Conservation (phyloP, 2,329 filamentous ascomycete species). For the Helotiales sp. region DNA sequence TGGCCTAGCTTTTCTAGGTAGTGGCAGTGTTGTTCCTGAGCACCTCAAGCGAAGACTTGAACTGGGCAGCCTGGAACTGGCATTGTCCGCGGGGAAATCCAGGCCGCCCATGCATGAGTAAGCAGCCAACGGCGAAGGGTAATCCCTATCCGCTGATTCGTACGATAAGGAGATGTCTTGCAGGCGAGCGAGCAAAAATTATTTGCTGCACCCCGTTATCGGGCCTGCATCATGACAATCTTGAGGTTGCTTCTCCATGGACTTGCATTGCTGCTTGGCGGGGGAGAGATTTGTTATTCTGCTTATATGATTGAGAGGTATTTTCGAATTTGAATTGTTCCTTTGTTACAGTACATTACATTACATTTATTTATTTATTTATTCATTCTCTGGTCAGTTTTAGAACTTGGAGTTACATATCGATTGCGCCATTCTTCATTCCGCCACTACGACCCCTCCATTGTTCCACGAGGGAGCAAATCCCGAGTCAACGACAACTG, state of each 20-base stretch:
- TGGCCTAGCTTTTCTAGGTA: too few species aligned
- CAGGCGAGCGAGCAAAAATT: not conserved
- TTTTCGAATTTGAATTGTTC: not conserved
- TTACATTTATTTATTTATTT: too few species aligned
- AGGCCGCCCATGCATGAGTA: too few species aligned
- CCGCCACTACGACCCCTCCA: conserved; percentile 10
- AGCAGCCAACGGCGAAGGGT: too few species aligned
- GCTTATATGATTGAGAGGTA: not conserved
- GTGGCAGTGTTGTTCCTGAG: too few species aligned
- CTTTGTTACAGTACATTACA: too few species aligned
- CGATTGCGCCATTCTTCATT: conserved; percentile 3
- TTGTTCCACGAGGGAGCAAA: not conserved
- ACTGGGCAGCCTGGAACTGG: too few species aligned
- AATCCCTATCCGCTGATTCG: too few species aligned
- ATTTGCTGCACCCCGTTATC: not conserved
- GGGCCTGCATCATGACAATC: not conserved
- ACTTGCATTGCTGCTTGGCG: not conserved
- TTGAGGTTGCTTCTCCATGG: not conserved
- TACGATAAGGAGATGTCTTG: not conserved
- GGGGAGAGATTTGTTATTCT: not conserved
- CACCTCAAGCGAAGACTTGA: too few species aligned
- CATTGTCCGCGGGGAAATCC: too few species aligned
- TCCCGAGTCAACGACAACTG: not conserved
- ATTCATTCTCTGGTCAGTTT: too few species aligned
- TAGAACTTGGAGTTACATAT: not conserved